A percentile compares a stretch with the other conserved stretches of the same genome.
Evolutionary conservation across 192 early-diverging fungal genomes (phyloP).

Genomic region (Backusella liffmaniae): DNA sequence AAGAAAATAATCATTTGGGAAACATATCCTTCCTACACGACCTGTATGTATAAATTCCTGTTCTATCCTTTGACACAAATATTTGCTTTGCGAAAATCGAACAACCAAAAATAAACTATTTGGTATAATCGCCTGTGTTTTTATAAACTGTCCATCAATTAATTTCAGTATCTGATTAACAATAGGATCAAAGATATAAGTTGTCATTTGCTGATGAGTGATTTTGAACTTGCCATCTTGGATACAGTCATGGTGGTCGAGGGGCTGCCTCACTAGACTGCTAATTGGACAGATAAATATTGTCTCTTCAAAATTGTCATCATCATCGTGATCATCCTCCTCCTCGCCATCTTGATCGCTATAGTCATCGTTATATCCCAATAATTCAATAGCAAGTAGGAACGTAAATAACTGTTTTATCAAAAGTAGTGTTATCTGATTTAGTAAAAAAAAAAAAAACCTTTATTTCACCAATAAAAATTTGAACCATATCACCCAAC

Average conservation of each 20-base stretch:
- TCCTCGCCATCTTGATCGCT: too few relatives aligned
- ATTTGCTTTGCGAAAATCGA: constrained; percentile 33
- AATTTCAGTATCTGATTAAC: constrained; percentile 33
- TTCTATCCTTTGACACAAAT: constrained; percentile 32
- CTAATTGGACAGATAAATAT: background rate
- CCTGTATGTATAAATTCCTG: constrained; percentile 27
- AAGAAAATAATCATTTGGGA: constrained; percentile 33
- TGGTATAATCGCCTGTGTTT: constrained; percentile 9
- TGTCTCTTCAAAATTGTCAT: background rate
- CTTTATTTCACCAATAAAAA: constrained; percentile 31
- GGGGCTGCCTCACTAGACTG: too few relatives aligned
- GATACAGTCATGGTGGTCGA: background rate
- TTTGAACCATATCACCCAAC: constrained; percentile 25
- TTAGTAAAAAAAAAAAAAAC: background rate
- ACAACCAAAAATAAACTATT: constrained; percentile 42
- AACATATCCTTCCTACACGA: constrained; percentile 33
- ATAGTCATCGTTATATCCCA: background rate
- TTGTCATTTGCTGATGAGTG: background rate
- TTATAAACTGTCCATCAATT: constrained; percentile 37
- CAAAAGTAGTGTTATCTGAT: background rate
- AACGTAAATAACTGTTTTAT: background rate
- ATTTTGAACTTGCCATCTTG: background rate
- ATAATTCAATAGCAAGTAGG: constrained; percentile 1
- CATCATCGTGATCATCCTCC: constrained; percentile 38
- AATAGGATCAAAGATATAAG: constrained; percentile 28